Evolutionary conservation across 441 rosid species (phyloP), one percentile per base, ranked within the genome.

Genomic region (Croton laevigatus): DNA sequence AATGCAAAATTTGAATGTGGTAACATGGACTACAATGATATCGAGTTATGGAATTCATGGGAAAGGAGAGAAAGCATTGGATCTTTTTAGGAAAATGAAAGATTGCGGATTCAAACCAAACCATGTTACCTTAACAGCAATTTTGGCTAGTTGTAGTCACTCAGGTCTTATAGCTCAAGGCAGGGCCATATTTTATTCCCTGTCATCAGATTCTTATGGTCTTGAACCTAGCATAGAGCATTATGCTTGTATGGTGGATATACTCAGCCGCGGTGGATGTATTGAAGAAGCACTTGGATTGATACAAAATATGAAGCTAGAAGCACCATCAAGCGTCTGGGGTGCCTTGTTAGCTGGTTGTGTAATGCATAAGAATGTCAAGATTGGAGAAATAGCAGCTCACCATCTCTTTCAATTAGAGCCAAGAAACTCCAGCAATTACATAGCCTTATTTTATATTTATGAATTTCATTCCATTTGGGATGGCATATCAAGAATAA

Each of bases 31-130:
- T 19, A 60, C 73, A 5, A 73, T 78, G 78, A 74, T 78, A 42
- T 74, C 78, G 13, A 67, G 71, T 63, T 74, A 71, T 42, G 81
- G 81, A 46, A 10, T 71, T 62, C 81, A 78, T 63, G 78, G 81
- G 27, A 65, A 59, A 71, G 78, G 76, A 67, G 68, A 71, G 53
- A 62, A 70, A 17, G 53, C 78, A 27, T 37, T 78, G 23, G 63
- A 23, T 62, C 37, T 71, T 12, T 67, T 74, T 36, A 59, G 66
- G 57, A 63, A 62, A 22, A 78, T 74, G 78, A 78, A 16, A 45
- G 58, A 27, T 62, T 37, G 8, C 48, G 81, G 78, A 19, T 51
- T 62, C 57, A 36, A 38, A 68, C 81, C 73, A 40, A 74, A 78
- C 59, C 51, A 65, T 57, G 68, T 78, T 48, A 74, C 81, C 19